phyloP scores from a whole-genome alignment of 768 basidiomycete genomes.

The Tulasnella sp. region DNA sequence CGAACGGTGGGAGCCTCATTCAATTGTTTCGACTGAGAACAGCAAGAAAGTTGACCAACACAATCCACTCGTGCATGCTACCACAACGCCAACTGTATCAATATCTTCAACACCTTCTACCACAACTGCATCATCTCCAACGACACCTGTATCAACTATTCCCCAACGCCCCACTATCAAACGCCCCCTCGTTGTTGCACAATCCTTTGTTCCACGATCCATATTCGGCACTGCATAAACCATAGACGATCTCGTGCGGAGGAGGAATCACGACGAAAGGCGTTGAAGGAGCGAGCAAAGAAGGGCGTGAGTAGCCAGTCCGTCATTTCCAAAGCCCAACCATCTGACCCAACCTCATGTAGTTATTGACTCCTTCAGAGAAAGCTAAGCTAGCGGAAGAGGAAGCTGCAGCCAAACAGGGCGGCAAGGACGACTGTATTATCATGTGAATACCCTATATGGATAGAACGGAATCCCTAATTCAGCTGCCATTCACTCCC shows the following conservation, averaged over 20 bases:
- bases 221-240: constrained; percentile 55
- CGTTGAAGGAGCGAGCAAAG: constrained; percentile 58
- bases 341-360: neutral
- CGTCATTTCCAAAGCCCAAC: neutral
- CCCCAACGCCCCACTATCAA: constrained; percentile 21
- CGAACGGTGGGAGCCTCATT: constrained; percentile 48
- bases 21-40: constrained; percentile 20
- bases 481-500: neutral
- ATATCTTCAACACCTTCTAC: constrained; percentile 14
- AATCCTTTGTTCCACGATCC: constrained; percentile 52
- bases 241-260: constrained; percentile 34
- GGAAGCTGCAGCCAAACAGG: constrained; percentile 32
- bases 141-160: constrained; percentile 20
- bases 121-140: constrained; percentile 16
- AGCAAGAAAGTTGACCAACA: constrained; percentile 42
- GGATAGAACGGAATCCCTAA: no score
- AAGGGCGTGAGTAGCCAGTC: constrained; percentile 47
- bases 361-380: constrained; percentile 55
- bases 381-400: constrained; percentile 44
- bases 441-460: constrained; percentile 38
- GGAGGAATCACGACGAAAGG: constrained; percentile 53
- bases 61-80: constrained; percentile 34
- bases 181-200: constrained; percentile 23
- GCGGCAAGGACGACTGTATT: constrained; percentile 40
- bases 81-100: constrained; percentile 22